These are phyloP conservation scores for Melampsora americana DNA, from an alignment of 1,284 basidiomycete genomes.

Conservation along the genomic window DNA sequence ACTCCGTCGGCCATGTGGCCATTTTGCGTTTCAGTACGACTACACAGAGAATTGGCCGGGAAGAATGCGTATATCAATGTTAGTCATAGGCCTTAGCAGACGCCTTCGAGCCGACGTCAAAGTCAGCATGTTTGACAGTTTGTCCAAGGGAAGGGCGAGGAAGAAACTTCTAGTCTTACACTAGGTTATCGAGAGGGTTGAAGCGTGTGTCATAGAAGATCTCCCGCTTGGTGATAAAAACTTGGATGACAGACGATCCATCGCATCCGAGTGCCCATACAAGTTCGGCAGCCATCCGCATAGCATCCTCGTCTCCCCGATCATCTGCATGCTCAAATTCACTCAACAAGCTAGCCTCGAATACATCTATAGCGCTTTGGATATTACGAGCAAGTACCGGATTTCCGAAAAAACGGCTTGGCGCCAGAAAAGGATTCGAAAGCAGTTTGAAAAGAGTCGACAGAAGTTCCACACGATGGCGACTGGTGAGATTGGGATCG, in stretches of 20 bases:
- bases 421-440: slow-evolving; percentile 54
- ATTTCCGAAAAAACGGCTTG: slow-evolving; percentile 64
- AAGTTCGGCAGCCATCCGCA: slow-evolving; percentile 73
- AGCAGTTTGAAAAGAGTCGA: slow-evolving; percentile 62
- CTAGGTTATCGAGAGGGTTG: slow-evolving; percentile 77
- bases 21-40: slow-evolving; percentile 46
- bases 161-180: slow-evolving; percentile 59
- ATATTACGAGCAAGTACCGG: slow-evolving; percentile 64
- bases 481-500: slow-evolving; percentile 61
- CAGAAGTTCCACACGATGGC: slow-evolving; percentile 62
- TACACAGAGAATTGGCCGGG: slow-evolving; percentile 12
- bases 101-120: not conserved
- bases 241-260: slow-evolving; percentile 55
- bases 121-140: not conserved
- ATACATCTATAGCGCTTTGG: slow-evolving; percentile 75
- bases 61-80: slow-evolving; percentile 48
- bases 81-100: slow-evolving; percentile 46
- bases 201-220: slow-evolving; percentile 85
- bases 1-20: slow-evolving; percentile 59
- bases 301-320: slow-evolving; percentile 65
- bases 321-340: slow-evolving; percentile 80
- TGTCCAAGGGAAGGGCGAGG: not conserved
- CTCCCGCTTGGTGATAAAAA: slow-evolving; percentile 89
- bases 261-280: slow-evolving; percentile 72
- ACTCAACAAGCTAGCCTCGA: slow-evolving; percentile 75